phyloP scores from a whole-genome alignment of 352 stramenopile species.

The Lagenidium giganteum region DNA sequence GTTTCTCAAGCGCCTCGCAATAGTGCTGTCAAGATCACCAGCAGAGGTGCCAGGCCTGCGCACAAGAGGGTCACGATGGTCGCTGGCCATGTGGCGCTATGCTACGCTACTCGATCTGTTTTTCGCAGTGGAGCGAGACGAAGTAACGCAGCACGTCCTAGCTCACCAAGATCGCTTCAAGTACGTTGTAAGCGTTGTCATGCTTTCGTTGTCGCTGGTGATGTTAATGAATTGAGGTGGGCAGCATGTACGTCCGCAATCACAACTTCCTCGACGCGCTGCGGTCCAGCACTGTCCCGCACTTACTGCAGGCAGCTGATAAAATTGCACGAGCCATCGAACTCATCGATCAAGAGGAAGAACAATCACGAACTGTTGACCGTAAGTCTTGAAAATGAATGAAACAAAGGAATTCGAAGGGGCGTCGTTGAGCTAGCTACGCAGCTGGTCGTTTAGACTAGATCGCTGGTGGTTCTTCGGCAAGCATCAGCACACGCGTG shows the following conservation, averaged over 20 bases:
- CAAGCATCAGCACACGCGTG: slow-evolving; percentile 67
- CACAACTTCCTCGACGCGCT: slow-evolving; percentile 23
- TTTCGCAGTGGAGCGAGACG: slow-evolving; percentile 13
- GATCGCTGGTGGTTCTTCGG: slow-evolving; percentile 54
- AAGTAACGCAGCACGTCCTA: slow-evolving; percentile 17
- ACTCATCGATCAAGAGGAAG: no score
- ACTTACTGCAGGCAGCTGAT: slow-evolving; percentile 22
- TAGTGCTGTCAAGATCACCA: slow-evolving; percentile 16
- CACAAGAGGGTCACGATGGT: slow-evolving; percentile 14
- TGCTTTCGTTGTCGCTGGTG: not conserved
- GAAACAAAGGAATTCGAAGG: no score
- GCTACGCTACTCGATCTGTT: slow-evolving; percentile 34
- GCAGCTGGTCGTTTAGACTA: no score
- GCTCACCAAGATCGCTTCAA: slow-evolving; percentile 41
- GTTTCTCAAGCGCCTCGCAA: slow-evolving; percentile 40
- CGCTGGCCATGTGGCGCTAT: slow-evolving; percentile 43
- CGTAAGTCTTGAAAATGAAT: not conserved
- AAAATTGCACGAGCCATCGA: slow-evolving; percentile 10
- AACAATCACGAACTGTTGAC: not conserved
- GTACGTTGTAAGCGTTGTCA: slow-evolving; percentile 32
- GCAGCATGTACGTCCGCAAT: slow-evolving; percentile 44
- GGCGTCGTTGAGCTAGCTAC: no score
- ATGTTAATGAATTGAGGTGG: not conserved
- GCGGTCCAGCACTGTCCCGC: slow-evolving; percentile 10
- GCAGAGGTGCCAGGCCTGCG: slow-evolving; percentile 9